phyloP scores from a whole-genome alignment of 306 rosid genomes.

The Amphicarpaea edgeworthii region DNA sequence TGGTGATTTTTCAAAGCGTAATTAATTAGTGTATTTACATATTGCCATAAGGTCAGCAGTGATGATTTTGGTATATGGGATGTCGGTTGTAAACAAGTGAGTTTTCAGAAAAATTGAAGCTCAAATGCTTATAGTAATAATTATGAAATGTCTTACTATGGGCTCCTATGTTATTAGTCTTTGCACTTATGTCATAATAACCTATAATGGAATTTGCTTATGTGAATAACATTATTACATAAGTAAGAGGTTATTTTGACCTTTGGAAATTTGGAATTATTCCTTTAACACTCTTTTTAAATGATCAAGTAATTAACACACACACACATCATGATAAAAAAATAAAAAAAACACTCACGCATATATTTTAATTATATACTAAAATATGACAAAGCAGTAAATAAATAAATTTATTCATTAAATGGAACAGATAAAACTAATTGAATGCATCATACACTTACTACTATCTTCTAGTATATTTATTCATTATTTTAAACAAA shows the following conservation, averaged over 20 bases:
- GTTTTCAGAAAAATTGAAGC: conserved; percentile 9
- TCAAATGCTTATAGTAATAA: not conserved
- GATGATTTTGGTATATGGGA: not conserved
- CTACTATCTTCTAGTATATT: too few relatives aligned
- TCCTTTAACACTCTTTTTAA: too few relatives aligned
- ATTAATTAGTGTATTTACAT: conserved; percentile 1
- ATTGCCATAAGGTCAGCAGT: not conserved
- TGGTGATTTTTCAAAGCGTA: not conserved
- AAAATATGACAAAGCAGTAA: too few relatives aligned
- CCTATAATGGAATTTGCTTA: not conserved
- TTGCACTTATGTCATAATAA: not conserved
- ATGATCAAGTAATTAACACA: too few relatives aligned
- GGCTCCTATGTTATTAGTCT: not conserved
- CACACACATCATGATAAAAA: too few relatives aligned
- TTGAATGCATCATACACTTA: too few relatives aligned
- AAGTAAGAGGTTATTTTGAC: not conserved
- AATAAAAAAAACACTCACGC: too few relatives aligned
- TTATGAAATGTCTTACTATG: conserved; percentile 6
- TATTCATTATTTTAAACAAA: too few relatives aligned
- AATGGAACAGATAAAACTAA: too few relatives aligned
- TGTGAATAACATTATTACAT: not conserved
- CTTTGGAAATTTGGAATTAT: not conserved
- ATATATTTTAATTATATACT: too few relatives aligned
- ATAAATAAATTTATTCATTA: too few relatives aligned
- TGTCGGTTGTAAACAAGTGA: not conserved